Percentiles rank a stretch among this genome's conserved stretches.
These are phyloP conservation scores for Penicillium steckii DNA, from an alignment of 495 filamentous ascomycete genomes.

Conservation along the genomic window DNA sequence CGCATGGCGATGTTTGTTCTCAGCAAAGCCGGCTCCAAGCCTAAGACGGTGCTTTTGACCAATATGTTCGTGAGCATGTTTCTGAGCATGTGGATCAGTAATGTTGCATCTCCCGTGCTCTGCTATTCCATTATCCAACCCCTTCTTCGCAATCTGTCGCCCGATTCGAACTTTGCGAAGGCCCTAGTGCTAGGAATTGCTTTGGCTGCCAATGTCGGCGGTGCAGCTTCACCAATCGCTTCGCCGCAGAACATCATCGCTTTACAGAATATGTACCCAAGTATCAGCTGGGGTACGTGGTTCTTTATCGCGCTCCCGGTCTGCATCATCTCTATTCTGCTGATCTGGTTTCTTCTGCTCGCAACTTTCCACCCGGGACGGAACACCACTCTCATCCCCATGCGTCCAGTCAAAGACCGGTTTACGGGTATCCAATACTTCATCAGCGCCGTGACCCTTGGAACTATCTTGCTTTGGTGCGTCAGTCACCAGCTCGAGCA, in stretches of 20 bases:
- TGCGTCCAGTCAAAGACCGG: slow-evolving; percentile 80
- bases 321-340: slow-evolving; percentile 81
- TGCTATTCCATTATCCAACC: slow-evolving; percentile 93
- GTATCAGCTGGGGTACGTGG: slow-evolving; percentile 90
- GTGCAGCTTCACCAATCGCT: slow-evolving; percentile 94
- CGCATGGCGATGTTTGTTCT: slow-evolving; percentile 96
- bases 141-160: slow-evolving; percentile 86
- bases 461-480: slow-evolving; percentile 91
- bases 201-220: slow-evolving; percentile 91
- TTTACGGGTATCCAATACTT: slow-evolving; percentile 94
- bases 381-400: slow-evolving; percentile 88
- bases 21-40: slow-evolving; percentile 90
- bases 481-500: slow-evolving; percentile 82
- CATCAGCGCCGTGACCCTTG: slow-evolving; percentile 78
- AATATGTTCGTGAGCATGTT: slow-evolving; percentile 99
- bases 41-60: slow-evolving; percentile 81
- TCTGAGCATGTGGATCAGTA: slow-evolving; percentile 98
- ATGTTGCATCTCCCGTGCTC: slow-evolving; percentile 96
- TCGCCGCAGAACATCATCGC: slow-evolving; percentile 97
- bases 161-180: slow-evolving; percentile 88
- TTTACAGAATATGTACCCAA: slow-evolving; percentile 87
- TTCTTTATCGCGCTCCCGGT: slow-evolving; percentile 95
- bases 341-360: slow-evolving; percentile 88
- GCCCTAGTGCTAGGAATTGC: slow-evolving; percentile 96
- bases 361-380: slow-evolving; percentile 78